Evolutionary conservation across 768 basidiomycete genomes (phyloP).

Genomic region (Scleroderma bovista): DNA sequence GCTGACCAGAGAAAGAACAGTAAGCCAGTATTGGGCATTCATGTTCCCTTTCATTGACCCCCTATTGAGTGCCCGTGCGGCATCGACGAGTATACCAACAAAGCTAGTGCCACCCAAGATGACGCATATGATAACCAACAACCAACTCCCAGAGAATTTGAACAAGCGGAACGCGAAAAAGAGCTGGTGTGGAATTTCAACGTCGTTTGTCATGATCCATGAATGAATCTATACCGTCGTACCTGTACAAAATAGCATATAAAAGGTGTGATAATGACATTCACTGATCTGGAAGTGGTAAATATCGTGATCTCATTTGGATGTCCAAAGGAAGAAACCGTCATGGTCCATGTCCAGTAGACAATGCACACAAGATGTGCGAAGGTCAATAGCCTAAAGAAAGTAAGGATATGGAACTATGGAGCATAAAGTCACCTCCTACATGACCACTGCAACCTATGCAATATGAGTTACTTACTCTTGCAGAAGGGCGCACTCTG

Average conservation of each 20-base stretch:
- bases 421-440: not conserved
- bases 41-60: not conserved
- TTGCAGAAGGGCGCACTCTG: not conserved
- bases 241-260: constrained; percentile 5
- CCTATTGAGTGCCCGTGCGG: not conserved
- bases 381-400: not conserved
- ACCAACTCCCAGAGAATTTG: constrained; percentile 1
- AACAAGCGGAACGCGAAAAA: constrained; percentile 3
- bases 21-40: constrained; percentile 3
- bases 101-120: constrained; percentile 1
- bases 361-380: not conserved
- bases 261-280: constrained; percentile 3
- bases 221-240: not conserved
- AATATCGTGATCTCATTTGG: constrained; percentile 5
- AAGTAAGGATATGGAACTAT: not conserved
- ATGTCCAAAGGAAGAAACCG: not conserved
- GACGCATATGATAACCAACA: not conserved
- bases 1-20: constrained; percentile 2
- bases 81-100: constrained; percentile 3
- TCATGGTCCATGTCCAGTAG: constrained; percentile 3
- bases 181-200: not conserved
- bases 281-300: constrained; percentile 1
- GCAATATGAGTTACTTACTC: not conserved
- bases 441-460: constrained; percentile 4
- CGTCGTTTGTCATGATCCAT: not conserved